These are phyloP conservation scores for Purpureocillium lavendulum DNA, from an alignment of 2,329 filamentous ascomycete genomes.

Conservation along the genomic window DNA sequence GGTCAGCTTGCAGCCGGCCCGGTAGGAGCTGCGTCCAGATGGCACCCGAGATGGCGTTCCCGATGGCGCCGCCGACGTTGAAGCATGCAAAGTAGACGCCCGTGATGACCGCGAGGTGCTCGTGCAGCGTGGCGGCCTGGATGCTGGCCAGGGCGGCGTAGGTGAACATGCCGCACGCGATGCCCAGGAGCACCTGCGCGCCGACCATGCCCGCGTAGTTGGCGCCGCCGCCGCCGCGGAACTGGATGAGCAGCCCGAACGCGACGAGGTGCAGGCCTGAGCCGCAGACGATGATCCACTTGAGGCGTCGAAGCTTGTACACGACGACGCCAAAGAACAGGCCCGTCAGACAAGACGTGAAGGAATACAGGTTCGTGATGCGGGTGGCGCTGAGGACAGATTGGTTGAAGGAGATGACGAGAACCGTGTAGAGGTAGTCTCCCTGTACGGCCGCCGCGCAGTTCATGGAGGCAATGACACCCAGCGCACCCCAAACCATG, in stretches of 20 bases:
- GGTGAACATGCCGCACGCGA: constrained; percentile 55
- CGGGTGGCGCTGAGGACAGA: constrained; percentile 47
- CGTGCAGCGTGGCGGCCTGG: constrained; percentile 33
- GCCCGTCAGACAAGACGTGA: constrained; percentile 34
- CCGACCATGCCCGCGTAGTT: constrained; percentile 50
- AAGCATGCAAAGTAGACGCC: constrained; percentile 55
- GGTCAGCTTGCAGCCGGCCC: constrained; percentile 28
- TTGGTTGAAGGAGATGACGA: constrained; percentile 54
- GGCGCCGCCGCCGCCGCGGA: constrained; percentile 39
- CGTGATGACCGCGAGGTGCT: constrained; percentile 55
- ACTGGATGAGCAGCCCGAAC: constrained; percentile 56
- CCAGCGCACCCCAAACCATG: constrained; percentile 54
- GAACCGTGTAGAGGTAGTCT: constrained; percentile 55
- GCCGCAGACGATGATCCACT: constrained; percentile 54
- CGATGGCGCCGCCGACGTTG: constrained; percentile 53
- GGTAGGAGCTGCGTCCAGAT: constrained; percentile 55
- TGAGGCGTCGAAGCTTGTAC: constrained; percentile 49
- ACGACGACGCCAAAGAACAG: constrained; percentile 48
- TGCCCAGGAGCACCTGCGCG: constrained; percentile 52
- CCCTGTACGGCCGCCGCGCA: constrained; percentile 56
- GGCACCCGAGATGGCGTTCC: constrained; percentile 51
- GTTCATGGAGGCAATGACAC: constrained; percentile 48
- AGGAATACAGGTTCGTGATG: constrained; percentile 50
- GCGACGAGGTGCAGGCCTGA: constrained; percentile 55
- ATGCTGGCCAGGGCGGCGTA: constrained; percentile 39